phyloP scores from a whole-genome alignment of 1,139 yeast genomes.

The Protomyces gravidus region DNA sequence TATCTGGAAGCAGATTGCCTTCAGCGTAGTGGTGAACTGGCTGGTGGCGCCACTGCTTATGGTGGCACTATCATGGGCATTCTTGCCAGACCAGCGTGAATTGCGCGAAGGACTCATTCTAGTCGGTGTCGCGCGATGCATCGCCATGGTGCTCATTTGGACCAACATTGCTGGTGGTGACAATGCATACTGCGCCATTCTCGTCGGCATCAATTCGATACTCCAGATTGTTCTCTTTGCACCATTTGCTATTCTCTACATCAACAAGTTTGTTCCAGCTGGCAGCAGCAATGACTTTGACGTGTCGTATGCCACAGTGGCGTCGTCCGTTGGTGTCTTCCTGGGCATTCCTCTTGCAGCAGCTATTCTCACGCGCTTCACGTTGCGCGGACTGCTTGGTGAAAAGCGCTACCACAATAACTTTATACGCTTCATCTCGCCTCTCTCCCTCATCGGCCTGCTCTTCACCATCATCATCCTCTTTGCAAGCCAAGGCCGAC shows the following conservation, averaged over 20 bases:
- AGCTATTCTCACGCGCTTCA: slow-evolving; percentile 47
- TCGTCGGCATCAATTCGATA: slow-evolving; percentile 53
- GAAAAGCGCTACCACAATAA: slow-evolving; percentile 39
- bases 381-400: slow-evolving; percentile 34
- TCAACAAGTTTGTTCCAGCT: slow-evolving; percentile 34
- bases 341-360: slow-evolving; percentile 54
- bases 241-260: slow-evolving; percentile 50
- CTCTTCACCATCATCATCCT: slow-evolving; percentile 53
- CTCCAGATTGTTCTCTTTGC: slow-evolving; percentile 55
- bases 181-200: slow-evolving; percentile 50
- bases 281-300: slow-evolving; percentile 33
- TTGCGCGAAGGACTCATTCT: slow-evolving; percentile 54
- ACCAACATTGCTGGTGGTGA: slow-evolving; percentile 56
- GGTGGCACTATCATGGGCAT: slow-evolving; percentile 57
- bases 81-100: slow-evolving; percentile 49
- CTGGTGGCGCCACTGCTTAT: slow-evolving; percentile 55
- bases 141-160: slow-evolving; percentile 62
- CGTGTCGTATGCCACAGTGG: slow-evolving; percentile 46
- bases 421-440: slow-evolving; percentile 47
- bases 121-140: slow-evolving; percentile 60
- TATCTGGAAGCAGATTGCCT: slow-evolving; percentile 42
- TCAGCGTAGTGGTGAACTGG: slow-evolving; percentile 53
- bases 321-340: slow-evolving; percentile 52
- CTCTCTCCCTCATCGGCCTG: slow-evolving; percentile 53
- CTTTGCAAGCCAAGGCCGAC: slow-evolving; percentile 54